Percentiles rank a stretch among this genome's conserved stretches.
Conservation (phyloP, 2,329 filamentous ascomycete genomes). For the Emericellopsis atlantica region DNA sequence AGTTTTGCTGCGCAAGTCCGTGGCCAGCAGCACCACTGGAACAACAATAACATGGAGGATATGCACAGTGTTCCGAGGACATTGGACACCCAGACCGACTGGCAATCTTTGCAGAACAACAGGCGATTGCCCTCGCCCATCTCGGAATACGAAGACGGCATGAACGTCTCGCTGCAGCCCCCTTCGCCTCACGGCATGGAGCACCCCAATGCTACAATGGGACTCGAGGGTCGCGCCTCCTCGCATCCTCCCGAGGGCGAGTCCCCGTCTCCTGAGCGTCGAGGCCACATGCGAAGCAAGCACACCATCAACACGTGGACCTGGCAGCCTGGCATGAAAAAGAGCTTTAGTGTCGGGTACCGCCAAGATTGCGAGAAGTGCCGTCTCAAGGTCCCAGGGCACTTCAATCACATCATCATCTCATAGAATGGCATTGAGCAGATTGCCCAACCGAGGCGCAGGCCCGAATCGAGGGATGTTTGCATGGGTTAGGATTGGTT, state of each 20-base stretch:
- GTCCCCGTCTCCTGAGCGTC: slow-evolving; percentile 33
- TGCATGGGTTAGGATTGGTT: not conserved
- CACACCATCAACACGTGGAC: slow-evolving; percentile 51
- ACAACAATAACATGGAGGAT: slow-evolving; percentile 6
- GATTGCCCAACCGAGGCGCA: no score
- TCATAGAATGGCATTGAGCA: slow-evolving; percentile 28
- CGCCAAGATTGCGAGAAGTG: slow-evolving; percentile 70
- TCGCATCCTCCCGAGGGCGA: slow-evolving; percentile 16
- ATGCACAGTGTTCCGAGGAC: slow-evolving; percentile 32
- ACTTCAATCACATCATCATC: slow-evolving; percentile 70
- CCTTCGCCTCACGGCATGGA: slow-evolving; percentile 17
- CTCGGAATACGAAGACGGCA: slow-evolving; percentile 39
- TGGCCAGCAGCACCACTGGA: slow-evolving; percentile 34
- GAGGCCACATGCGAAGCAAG: slow-evolving; percentile 44
- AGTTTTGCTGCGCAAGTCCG: slow-evolving; percentile 42
- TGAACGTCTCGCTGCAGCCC: slow-evolving; percentile 16
- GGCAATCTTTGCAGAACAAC: slow-evolving; percentile 39
- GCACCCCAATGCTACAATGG: slow-evolving; percentile 24
- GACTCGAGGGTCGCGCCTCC: slow-evolving; percentile 14
- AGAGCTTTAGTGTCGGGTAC: slow-evolving; percentile 67
- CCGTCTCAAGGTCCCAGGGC: slow-evolving; percentile 59
- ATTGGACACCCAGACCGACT: slow-evolving; percentile 30
- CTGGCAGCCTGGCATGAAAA: slow-evolving; percentile 51
- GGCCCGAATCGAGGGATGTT: no score
- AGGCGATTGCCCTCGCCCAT: slow-evolving; percentile 47